These are phyloP conservation scores for Talaromyces sp. DNA, from an alignment of 2,329 filamentous ascomycete species.

Conservation along the genomic window DNA sequence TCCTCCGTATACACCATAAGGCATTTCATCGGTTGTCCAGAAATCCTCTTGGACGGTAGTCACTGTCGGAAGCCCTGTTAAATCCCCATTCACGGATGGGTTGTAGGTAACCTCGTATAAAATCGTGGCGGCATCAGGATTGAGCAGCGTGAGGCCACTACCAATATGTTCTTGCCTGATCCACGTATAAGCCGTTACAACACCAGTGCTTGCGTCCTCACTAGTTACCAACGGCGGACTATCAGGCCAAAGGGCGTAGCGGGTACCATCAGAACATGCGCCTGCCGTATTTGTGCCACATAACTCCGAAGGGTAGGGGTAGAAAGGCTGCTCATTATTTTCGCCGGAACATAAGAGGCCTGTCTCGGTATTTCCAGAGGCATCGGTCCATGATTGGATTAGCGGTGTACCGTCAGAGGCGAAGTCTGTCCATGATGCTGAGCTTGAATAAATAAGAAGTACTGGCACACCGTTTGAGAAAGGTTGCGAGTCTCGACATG, in stretches of 20 bases:
- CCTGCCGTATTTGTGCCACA: conserved; percentile 19
- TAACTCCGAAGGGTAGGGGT: conserved; percentile 12
- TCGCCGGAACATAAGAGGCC: conserved; percentile 16
- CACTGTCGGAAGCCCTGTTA: conserved; percentile 21
- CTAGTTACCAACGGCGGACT: conserved; percentile 23
- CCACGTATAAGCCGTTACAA: conserved; percentile 23
- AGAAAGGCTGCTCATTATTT: conserved; percentile 20
- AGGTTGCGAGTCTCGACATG: conserved; percentile 20
- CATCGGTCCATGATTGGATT: conserved; percentile 5
- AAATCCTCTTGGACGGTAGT: conserved; percentile 24
- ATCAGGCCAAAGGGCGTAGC: conserved; percentile 28
- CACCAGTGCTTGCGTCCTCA: conserved; percentile 17
- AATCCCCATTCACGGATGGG: conserved; percentile 3
- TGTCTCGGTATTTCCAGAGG: conserved; percentile 3
- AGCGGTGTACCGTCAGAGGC: conserved; percentile 10
- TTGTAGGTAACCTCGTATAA: conserved; percentile 26
- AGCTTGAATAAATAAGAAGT: conserved; percentile 18
- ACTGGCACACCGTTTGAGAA: conserved; percentile 13
- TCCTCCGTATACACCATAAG: conserved; percentile 19
- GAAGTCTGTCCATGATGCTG: conserved; percentile 21
- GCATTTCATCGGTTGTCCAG: conserved; percentile 21
- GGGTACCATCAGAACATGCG: conserved; percentile 18
- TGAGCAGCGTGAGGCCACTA: conserved; percentile 15
- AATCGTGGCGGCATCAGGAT: conserved; percentile 23
- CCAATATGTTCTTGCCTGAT: conserved; percentile 23